These are phyloP conservation scores for Agarophyton chilense DNA, from an alignment of 23 red algal species.

Conservation along the genomic window DNA sequence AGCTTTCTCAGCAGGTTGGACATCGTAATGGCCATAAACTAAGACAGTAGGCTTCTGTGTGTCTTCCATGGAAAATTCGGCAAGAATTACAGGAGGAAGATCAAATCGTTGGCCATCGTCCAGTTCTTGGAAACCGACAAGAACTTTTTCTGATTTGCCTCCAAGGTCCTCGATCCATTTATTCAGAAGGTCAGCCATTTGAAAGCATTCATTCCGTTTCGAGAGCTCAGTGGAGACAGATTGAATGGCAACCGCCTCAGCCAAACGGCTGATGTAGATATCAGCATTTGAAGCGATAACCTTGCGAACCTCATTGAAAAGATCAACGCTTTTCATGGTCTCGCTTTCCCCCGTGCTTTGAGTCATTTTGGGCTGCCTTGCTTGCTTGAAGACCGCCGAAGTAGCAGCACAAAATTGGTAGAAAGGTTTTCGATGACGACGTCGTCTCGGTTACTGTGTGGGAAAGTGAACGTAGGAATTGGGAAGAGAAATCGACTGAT, in stretches of 20 bases:
- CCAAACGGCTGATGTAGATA: conserved; percentile 40
- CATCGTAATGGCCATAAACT: conserved; percentile 94
- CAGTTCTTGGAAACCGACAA: conserved; percentile 70
- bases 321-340: not conserved
- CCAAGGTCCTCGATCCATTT: conserved; percentile 64
- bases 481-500: no score
- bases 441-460: no score
- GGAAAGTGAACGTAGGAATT: no score
- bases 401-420: no score
- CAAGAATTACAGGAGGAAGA: conserved; percentile 74
- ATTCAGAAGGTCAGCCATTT: conserved; percentile 61
- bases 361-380: not conserved
- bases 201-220: conserved; percentile 44
- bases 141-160: conserved; percentile 42
- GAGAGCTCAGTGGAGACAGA: conserved; percentile 65
- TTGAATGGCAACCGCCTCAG: conserved; percentile 57
- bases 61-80: not conserved
- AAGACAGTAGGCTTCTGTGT: conserved; percentile 69
- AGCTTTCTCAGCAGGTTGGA: conserved; percentile 71
- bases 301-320: conserved; percentile 42
- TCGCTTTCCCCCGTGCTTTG: not conserved
- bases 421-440: no score
- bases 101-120: conserved; percentile 53
- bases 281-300: conserved; percentile 40
- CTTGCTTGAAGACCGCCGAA: not conserved